Percentiles rank a stretch among this genome's conserved stretches.
Conservation (phyloP, 2,329 filamentous ascomycete species). For the Coniochaeta prunicola region DNA sequence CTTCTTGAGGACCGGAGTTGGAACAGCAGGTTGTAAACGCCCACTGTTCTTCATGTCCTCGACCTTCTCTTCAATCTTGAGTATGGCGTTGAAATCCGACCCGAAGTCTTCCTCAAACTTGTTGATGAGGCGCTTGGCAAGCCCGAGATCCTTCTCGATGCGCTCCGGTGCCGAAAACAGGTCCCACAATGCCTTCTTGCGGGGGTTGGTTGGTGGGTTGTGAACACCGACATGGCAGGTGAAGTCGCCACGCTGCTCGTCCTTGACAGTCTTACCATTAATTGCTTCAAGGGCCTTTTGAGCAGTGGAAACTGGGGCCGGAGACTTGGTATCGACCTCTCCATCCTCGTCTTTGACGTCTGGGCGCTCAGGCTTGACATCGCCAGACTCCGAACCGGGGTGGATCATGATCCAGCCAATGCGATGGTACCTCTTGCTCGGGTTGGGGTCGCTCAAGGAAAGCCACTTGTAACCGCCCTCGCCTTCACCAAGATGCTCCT, state of each 20-base stretch:
- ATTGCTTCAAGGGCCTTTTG: slow-evolving; percentile 89
- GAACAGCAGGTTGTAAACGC: slow-evolving; percentile 61
- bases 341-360: slow-evolving; percentile 61
- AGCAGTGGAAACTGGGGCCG: slow-evolving; percentile 51
- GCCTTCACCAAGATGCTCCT: slow-evolving; percentile 84
- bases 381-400: slow-evolving; percentile 55
- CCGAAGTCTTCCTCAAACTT: slow-evolving; percentile 84
- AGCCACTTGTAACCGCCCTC: slow-evolving; percentile 94
- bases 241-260: slow-evolving; percentile 89
- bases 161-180: slow-evolving; percentile 91
- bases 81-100: slow-evolving; percentile 65
- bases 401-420: slow-evolving; percentile 99
- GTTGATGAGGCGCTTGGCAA: slow-evolving; percentile 73
- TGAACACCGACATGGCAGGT: slow-evolving; percentile 96
- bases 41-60: slow-evolving; percentile 73
- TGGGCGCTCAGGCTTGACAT: slow-evolving; percentile 50
- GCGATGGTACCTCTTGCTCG: slow-evolving; percentile 91
- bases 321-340: slow-evolving; percentile 48
- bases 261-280: slow-evolving; percentile 95
- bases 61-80: slow-evolving; percentile 80
- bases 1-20: slow-evolving; percentile 50
- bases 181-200: slow-evolving; percentile 96
- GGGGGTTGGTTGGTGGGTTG: slow-evolving; percentile 73
- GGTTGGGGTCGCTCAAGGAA: slow-evolving; percentile 93
- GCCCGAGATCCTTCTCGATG: slow-evolving; percentile 79